Percentiles rank a stretch among this genome's conserved stretches.
These are phyloP conservation scores for Malania oleifera DNA, from an alignment of 164 flowering plant species.

Conservation along the genomic window DNA sequence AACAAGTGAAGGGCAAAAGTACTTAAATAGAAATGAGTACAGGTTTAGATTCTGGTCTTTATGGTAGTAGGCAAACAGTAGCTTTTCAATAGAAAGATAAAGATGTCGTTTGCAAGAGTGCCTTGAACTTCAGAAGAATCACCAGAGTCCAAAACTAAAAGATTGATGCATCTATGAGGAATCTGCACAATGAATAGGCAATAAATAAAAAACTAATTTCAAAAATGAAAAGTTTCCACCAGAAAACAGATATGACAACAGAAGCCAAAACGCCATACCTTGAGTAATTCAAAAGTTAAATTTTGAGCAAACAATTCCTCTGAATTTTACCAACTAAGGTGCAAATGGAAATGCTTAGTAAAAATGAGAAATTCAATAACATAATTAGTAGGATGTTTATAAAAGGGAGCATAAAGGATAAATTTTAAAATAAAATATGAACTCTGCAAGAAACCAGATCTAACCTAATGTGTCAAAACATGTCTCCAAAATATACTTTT, in stretches of 20 bases:
- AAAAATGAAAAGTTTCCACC: slow-evolving; percentile 13
- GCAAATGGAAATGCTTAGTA: neutral
- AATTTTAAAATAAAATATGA: too few species aligned
- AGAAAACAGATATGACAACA: slow-evolving; percentile 2
- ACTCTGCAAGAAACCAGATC: too few species aligned
- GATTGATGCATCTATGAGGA: slow-evolving; percentile 38
- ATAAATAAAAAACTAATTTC: slow-evolving; percentile 26
- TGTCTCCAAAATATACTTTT: too few species aligned
- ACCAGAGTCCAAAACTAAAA: slow-evolving; percentile 51
- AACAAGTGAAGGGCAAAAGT: too few species aligned
- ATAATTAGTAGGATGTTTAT: too few species aligned
- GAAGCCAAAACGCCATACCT: slow-evolving; percentile 2
- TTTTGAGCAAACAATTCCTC: neutral
- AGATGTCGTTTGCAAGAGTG: slow-evolving; percentile 37
- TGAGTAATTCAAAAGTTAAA: neutral
- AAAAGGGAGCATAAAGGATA: too few species aligned
- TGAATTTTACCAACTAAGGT: neutral
- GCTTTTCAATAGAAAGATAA: slow-evolving; percentile 27
- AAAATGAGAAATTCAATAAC: too few species aligned
- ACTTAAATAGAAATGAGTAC: too few species aligned
- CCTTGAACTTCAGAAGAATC: slow-evolving; percentile 53
- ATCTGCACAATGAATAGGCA: slow-evolving; percentile 49
- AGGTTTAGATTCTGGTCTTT: slow-evolving; percentile 33
- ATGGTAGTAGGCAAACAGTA: slow-evolving; percentile 22
- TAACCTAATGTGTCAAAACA: too few species aligned